Evolutionary conservation across 306 rosid species (phyloP), one percentile per base, ranked within the genome.

Genomic region (Dalbergia oliveri): DNA sequence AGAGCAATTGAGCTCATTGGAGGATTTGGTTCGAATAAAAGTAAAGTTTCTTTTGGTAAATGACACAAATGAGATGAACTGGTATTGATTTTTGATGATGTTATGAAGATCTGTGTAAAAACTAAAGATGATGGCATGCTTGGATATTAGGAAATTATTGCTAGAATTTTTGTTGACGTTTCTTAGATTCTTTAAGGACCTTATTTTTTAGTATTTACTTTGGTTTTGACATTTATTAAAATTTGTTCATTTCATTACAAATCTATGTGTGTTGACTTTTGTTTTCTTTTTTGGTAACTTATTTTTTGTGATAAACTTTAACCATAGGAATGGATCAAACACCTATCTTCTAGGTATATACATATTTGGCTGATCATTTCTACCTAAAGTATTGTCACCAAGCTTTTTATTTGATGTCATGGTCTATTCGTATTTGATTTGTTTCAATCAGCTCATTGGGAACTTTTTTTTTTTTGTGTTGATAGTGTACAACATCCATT

Each of bases 401-500:
- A 64, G 68, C 56, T 13, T 67, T 60, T 10, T 45, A 60, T 53
- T 59, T 66, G 65, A 35, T 73, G 21, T 39, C 57, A 33, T 44
- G 31, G 23, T 14, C 15, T 12, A 54, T 34, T 50, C 50, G 47
- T 57, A 16, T 63, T 72, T 80, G 31, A 41, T 16, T 86, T 19
- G 26, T 69, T 39, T 53, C 41, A 37, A 44, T 69, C 72, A 47
- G 66, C 47, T 73, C 43, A 60, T 51, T 82, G 79, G 34, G 10
- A 68, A 63, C 21, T 26, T 43, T 62, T 79, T 62, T n/a, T n/a
- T 53, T 82, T 73, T 44, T 50, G 33, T 78, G 81, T 83, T 77
- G 78, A 69, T 82, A 95, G 99, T 86, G 91, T 89, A 87, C 86
- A 16, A 93, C 99, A 69, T 93, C 99, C 4, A 81, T 93, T 16